Percentiles rank a stretch among this genome's conserved stretches.
These are phyloP conservation scores for Luffa acutangula DNA, from an alignment of 306 rosid genomes.

Conservation along the genomic window DNA sequence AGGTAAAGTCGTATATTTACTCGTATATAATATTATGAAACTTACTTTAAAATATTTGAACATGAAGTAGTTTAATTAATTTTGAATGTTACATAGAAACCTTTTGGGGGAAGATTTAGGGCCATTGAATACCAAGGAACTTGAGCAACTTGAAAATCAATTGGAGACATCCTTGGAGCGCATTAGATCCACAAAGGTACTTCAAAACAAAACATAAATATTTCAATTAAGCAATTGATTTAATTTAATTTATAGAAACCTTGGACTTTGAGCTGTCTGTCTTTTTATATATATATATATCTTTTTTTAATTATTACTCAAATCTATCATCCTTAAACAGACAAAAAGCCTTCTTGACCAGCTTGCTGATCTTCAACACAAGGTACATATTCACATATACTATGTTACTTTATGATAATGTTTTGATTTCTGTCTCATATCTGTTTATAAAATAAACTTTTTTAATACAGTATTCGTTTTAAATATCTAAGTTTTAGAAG, in stretches of 20 bases:
- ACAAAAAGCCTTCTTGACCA: conserved; percentile 66
- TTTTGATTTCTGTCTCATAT: too few relatives aligned
- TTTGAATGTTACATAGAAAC: conserved; percentile 27
- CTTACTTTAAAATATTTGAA: too few relatives aligned
- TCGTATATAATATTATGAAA: too few relatives aligned
- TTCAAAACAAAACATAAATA: not conserved
- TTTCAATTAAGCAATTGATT: too few relatives aligned
- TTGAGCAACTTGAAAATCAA: conserved; percentile 68
- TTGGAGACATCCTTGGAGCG: conserved; percentile 57
- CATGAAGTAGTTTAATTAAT: too few relatives aligned
- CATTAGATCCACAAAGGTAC: conserved; percentile 74
- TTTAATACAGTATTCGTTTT: too few relatives aligned
- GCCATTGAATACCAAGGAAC: conserved; percentile 44
- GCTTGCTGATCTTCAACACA: conserved; percentile 66
- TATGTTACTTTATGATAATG: not conserved
- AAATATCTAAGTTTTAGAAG: too few relatives aligned
- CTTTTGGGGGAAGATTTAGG: conserved; percentile 83
- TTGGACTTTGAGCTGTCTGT: not conserved
- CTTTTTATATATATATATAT: not conserved
- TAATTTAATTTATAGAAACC: not conserved
- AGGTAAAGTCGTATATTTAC: too few relatives aligned
- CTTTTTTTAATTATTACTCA: not conserved
- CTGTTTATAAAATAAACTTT: too few relatives aligned
- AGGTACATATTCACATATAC: conserved; percentile 19
- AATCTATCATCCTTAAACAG: conserved; percentile 20